A percentile compares a stretch with the other conserved stretches of the same genome.
phyloP scores from a whole-genome alignment of 805 yeast species.

The Hanseniaspora valbyensis region DNA sequence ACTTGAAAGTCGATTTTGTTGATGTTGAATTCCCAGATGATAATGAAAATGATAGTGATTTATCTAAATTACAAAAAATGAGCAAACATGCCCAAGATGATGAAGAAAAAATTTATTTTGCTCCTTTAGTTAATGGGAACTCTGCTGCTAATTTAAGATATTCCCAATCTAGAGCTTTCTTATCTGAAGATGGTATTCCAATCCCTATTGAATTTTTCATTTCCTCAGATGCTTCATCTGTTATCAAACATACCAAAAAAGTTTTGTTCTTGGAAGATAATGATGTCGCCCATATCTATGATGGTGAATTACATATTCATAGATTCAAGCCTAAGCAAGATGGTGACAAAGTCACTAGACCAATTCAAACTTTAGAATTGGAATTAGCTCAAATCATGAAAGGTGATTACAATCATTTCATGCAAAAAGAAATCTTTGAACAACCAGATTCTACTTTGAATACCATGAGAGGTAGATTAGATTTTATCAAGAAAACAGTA shows the following conservation, averaged over 20 bases:
- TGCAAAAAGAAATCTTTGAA: slow-evolving; percentile 97
- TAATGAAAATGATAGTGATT: slow-evolving; percentile 21
- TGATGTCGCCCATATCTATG: slow-evolving; percentile 95
- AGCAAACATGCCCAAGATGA: slow-evolving; percentile 6
- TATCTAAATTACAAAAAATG: slow-evolving; percentile 10
- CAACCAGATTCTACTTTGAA: slow-evolving; percentile 97
- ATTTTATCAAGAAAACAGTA: slow-evolving; percentile 66
- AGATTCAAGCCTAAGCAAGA: slow-evolving; percentile 73
- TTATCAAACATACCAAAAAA: slow-evolving; percentile 91
- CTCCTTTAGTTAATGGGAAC: slow-evolving; percentile 43
- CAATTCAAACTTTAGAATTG: slow-evolving; percentile 92
- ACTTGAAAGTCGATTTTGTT: slow-evolving; percentile 92
- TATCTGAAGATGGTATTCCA: slow-evolving; percentile 85
- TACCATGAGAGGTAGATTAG: slow-evolving; percentile 98
- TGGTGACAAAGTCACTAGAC: slow-evolving; percentile 86
- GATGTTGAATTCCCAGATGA: slow-evolving; percentile 92
- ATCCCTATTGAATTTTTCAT: slow-evolving; percentile 91
- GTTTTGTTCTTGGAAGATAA: slow-evolving; percentile 94
- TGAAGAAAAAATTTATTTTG: slow-evolving; percentile 28
- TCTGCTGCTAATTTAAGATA: slow-evolving; percentile 52
- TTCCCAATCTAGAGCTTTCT: slow-evolving; percentile 91
- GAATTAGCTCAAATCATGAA: slow-evolving; percentile 97
- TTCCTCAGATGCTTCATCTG: slow-evolving; percentile 95
- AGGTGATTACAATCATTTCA: slow-evolving; percentile 90
- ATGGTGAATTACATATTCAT: slow-evolving; percentile 96